Evolutionary conservation across 75 land plant genomes (phyloP).

Genomic region (Pinus taeda): DNA sequence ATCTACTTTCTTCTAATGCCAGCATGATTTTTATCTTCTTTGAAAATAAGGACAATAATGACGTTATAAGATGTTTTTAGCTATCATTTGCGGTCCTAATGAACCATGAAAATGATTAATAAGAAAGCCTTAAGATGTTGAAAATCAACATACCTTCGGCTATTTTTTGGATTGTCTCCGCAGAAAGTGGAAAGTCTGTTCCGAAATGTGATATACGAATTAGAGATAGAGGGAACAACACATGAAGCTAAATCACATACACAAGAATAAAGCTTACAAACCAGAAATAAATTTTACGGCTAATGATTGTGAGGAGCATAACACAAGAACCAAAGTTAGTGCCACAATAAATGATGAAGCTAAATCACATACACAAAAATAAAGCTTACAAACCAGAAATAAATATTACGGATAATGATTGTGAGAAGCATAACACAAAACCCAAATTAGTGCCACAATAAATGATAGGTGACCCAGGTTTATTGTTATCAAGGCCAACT

Average conservation of each 20-base stretch:
- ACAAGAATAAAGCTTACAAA: background rate
- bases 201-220: background rate
- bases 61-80: background rate
- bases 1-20: background rate
- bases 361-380: too few relatives aligned
- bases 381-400: too few relatives aligned
- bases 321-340: background rate
- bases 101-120: background rate
- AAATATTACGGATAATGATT: too few relatives aligned
- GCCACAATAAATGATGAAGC: background rate
- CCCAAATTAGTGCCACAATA: background rate
- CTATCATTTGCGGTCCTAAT: background rate
- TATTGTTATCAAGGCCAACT: background rate
- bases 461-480: background rate
- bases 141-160: constrained; percentile 16
- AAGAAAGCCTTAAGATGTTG: background rate
- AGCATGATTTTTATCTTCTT: background rate
- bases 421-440: background rate
- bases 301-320: background rate
- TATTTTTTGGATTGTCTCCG: constrained; percentile 23
- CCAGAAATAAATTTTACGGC: too few relatives aligned
- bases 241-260: background rate
- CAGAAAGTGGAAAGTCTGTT: constrained; percentile 10
- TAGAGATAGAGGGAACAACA: background rate
- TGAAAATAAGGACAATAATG: background rate